phyloP scores from a whole-genome alignment of 2,329 filamentous ascomycete genomes.

The Ceratocystis harringtonii region DNA sequence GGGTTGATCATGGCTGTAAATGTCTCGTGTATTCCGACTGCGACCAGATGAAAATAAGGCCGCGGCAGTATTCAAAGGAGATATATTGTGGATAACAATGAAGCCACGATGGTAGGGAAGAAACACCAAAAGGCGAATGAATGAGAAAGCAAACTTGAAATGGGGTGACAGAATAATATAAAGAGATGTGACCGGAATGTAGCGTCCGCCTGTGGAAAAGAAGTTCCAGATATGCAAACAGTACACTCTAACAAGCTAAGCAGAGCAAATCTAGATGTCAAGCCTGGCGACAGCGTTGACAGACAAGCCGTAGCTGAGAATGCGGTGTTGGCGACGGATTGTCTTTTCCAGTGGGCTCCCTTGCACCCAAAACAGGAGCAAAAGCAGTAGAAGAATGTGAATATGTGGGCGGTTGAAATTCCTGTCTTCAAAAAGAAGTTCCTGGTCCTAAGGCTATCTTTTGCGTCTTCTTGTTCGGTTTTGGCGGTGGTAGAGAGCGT shows the following conservation, averaged over 20 bases:
- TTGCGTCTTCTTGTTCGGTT: not conserved
- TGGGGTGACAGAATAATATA: conserved; percentile 3
- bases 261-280: not conserved
- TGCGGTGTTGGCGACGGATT: not conserved
- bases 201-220: not conserved
- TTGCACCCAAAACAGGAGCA: not conserved
- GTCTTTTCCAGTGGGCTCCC: not conserved
- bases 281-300: not conserved
- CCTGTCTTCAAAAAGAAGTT: not conserved
- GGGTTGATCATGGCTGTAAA: conserved; percentile 6
- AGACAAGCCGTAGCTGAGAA: not conserved
- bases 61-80: not conserved
- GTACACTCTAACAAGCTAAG: not conserved
- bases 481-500: not conserved
- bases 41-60: not conserved
- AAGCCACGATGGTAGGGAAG: not conserved
- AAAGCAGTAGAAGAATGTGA: not conserved
- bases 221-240: not conserved
- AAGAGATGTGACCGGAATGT: not conserved
- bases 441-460: not conserved
- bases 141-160: too few relatives aligned
- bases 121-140: not conserved
- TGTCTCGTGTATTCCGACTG: not conserved
- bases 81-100: not conserved
- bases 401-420: conserved; percentile 3